phyloP scores from a whole-genome alignment of 208 protist species.

The Trypanosomatidae sp. region DNA sequence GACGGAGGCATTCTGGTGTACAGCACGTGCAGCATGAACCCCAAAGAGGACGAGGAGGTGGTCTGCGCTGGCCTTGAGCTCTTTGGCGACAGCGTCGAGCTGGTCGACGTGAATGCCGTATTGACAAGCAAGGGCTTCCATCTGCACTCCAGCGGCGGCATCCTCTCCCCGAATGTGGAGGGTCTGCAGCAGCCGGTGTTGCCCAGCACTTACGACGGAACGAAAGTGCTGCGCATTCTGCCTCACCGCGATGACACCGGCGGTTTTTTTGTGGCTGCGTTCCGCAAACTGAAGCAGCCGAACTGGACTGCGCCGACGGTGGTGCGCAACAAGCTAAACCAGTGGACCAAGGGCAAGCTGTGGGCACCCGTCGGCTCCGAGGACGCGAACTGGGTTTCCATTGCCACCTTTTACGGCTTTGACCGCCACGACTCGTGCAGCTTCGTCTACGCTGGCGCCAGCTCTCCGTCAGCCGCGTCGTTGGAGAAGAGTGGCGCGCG shows the following conservation, averaged over 20 bases:
- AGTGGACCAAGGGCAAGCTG: conserved; percentile 87
- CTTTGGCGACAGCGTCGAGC: conserved; percentile 76
- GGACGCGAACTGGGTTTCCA: conserved; percentile 69
- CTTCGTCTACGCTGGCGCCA: conserved; percentile 41
- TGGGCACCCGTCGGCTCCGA: conserved; percentile 68
- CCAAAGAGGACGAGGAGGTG: conserved; percentile 97
- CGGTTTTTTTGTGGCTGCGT: conserved; percentile 90
- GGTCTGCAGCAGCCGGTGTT: conserved; percentile 37
- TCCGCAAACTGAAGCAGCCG: conserved; percentile 70
- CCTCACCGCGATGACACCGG: conserved; percentile 90
- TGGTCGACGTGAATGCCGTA: conserved; percentile 78
- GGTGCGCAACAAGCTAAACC: conserved; percentile 74
- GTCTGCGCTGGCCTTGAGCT: conserved; percentile 82
- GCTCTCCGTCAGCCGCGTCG: not conserved
- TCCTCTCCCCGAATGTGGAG: conserved; percentile 52
- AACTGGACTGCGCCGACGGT: conserved; percentile 36
- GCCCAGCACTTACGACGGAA: conserved; percentile 58
- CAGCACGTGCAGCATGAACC: conserved; percentile 97
- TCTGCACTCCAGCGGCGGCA: conserved; percentile 64
- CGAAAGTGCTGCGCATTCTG: conserved; percentile 80
- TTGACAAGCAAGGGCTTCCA: conserved; percentile 42
- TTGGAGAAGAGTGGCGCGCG: too few relatives aligned
- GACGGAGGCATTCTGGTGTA: conserved; percentile 93
- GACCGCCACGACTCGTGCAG: conserved; percentile 31
- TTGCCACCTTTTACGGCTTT: conserved; percentile 77